Conservation (phyloP, 2,329 filamentous ascomycete genomes). For the Aureobasidium sp. region DNA sequence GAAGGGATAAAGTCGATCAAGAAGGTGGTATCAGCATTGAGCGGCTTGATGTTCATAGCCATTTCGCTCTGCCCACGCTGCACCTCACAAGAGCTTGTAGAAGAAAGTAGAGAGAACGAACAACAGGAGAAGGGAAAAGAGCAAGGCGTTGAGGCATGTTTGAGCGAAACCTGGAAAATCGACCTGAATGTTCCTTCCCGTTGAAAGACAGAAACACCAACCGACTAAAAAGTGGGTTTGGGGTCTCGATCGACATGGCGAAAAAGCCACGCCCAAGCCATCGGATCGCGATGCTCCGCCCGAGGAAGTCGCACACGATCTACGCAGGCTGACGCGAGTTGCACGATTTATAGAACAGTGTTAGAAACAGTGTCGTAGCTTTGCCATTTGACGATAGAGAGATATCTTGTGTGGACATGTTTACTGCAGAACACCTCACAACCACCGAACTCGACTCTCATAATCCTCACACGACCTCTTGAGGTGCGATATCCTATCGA, state of each 20-base stretch:
- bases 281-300: neutral
- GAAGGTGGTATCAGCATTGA: constrained; percentile 61
- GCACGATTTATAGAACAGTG: no score
- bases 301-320: neutral
- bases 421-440: neutral
- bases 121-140: neutral
- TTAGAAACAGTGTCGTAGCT: no score
- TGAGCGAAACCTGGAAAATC: neutral
- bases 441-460: neutral
- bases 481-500: neutral
- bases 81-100: neutral
- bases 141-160: constrained; percentile 10
- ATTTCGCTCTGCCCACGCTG: constrained; percentile 34
- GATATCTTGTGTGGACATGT: no score
- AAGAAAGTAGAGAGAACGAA: neutral
- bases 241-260: neutral
- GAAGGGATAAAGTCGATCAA: constrained; percentile 56
- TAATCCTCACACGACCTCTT: neutral
- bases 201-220: constrained; percentile 3
- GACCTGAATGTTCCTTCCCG: neutral
- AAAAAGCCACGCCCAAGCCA: constrained; percentile 2
- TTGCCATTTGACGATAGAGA: no score
- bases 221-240: constrained; percentile 2
- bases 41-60: constrained; percentile 57
- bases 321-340: neutral